Evolutionary conservation across 1,284 basidiomycete species (phyloP).

Genomic region (Ganoderma leucocontextum): DNA sequence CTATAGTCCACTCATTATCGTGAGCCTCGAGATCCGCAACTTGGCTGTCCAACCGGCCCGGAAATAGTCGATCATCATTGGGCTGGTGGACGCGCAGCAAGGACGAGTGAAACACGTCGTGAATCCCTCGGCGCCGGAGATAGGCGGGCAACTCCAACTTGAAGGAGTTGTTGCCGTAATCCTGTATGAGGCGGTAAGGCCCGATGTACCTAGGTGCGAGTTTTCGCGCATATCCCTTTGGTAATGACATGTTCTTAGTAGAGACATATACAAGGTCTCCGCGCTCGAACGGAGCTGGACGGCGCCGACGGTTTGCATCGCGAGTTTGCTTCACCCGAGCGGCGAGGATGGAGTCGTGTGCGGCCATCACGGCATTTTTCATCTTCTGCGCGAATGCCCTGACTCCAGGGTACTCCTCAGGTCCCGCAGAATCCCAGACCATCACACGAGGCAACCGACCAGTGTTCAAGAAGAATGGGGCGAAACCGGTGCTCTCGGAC

Average conservation of each 20-base stretch:
- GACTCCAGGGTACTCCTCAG: not conserved
- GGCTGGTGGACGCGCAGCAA: not conserved
- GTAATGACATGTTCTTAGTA: not conserved
- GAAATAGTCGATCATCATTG: not conserved
- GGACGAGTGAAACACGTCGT: not conserved
- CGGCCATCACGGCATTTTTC: not conserved
- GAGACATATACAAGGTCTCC: not conserved
- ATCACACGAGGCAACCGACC: constrained; percentile 20
- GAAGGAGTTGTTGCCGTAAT: not conserved
- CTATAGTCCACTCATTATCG: not conserved
- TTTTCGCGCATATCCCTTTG: not conserved
- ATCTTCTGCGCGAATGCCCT: not conserved
- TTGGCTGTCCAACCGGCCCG: not conserved
- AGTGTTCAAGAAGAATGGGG: constrained; percentile 40
- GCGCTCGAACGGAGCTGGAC: not conserved
- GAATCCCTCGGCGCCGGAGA: not conserved
- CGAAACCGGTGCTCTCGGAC: constrained; percentile 43
- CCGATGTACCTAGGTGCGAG: not conserved
- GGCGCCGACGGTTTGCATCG: not conserved
- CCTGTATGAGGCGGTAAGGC: not conserved
- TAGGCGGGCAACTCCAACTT: not conserved
- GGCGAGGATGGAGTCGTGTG: not conserved
- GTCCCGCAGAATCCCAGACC: not conserved
- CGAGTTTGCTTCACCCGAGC: not conserved
- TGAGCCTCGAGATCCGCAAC: not conserved